Conservation (phyloP, 73 alveolate genomes). For the Blepharisma stoltei region DNA sequence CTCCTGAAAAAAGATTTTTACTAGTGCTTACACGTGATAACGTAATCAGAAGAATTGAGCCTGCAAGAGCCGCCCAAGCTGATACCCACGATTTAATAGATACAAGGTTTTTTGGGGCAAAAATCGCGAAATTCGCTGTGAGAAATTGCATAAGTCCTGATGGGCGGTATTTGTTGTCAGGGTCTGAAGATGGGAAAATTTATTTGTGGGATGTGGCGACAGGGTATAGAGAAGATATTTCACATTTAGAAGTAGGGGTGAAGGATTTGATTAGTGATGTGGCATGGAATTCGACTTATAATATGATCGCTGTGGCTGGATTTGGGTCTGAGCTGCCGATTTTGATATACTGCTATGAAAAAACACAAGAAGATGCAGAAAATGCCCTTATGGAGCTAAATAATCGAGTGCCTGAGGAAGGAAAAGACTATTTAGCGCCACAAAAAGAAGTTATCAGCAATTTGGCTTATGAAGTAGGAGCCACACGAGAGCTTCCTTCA, state of each 20-base stretch:
- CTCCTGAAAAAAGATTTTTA: slow-evolving; percentile 72
- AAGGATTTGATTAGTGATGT: slow-evolving; percentile 88
- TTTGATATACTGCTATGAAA: slow-evolving; percentile 82
- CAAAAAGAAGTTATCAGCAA: slow-evolving; percentile 22
- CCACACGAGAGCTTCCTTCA: too few relatives aligned
- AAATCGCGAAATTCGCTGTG: slow-evolving; percentile 67
- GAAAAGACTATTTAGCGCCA: neutral
- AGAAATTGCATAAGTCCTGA: slow-evolving; percentile 86
- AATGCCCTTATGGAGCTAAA: neutral
- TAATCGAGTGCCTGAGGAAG: neutral
- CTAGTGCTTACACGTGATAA: slow-evolving; percentile 91
- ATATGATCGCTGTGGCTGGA: slow-evolving; percentile 94
- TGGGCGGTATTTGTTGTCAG: slow-evolving; percentile 88
- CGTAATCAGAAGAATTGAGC: slow-evolving; percentile 87
- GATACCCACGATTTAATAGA: slow-evolving; percentile 44
- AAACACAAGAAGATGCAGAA: slow-evolving; percentile 22
- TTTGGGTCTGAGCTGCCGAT: slow-evolving; percentile 96
- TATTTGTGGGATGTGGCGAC: slow-evolving; percentile 85
- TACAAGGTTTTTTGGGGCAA: slow-evolving; percentile 89
- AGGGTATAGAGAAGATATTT: slow-evolving; percentile 62
- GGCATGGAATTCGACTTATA: slow-evolving; percentile 88
- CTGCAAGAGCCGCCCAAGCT: slow-evolving; percentile 55
- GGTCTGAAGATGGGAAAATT: slow-evolving; percentile 94
- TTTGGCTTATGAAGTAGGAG: slow-evolving; percentile 17
- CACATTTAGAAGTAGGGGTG: slow-evolving; percentile 70